Percentiles rank a stretch among this genome's conserved stretches.
These are phyloP conservation scores for Papiliotrema flavescens DNA, from an alignment of 1,284 basidiomycete genomes.

Conservation along the genomic window DNA sequence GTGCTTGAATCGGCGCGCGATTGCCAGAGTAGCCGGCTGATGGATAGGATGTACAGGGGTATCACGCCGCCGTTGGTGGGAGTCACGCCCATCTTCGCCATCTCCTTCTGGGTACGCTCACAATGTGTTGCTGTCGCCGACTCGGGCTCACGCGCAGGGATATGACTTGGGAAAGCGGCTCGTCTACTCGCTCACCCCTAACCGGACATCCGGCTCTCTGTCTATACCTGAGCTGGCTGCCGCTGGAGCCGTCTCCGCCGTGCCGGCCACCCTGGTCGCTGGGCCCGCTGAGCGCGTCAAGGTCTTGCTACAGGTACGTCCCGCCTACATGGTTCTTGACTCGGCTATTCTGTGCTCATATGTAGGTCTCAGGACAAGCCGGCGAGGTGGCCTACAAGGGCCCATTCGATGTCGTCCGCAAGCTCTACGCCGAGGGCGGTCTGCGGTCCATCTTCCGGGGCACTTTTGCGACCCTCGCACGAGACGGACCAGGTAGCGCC, in stretches of 20 bases:
- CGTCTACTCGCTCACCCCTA: constrained; percentile 60
- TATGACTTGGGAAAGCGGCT: constrained; percentile 92
- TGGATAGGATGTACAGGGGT: constrained; percentile 80
- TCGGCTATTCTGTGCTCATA: no score
- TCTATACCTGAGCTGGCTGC: constrained; percentile 80
- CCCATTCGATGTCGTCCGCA: constrained; percentile 83
- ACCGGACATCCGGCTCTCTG: constrained; percentile 53
- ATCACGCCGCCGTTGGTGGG: constrained; percentile 94
- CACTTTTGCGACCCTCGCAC: constrained; percentile 82
- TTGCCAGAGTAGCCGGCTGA: not conserved
- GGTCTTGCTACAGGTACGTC: constrained; percentile 78
- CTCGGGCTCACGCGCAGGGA: constrained; percentile 56
- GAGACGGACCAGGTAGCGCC: constrained; percentile 95
- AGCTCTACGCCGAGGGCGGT: constrained; percentile 93
- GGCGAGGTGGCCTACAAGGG: constrained; percentile 78
- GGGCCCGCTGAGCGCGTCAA: constrained; percentile 97
- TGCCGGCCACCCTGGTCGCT: constrained; percentile 87
- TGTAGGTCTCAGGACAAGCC: constrained; percentile 82
- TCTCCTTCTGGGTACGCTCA: constrained; percentile 87
- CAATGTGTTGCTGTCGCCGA: not conserved
- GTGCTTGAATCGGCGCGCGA: not conserved
- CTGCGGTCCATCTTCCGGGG: constrained; percentile 90
- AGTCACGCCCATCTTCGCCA: constrained; percentile 96
- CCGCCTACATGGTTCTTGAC: not conserved
- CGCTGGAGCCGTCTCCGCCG: constrained; percentile 91